phyloP scores from a whole-genome alignment of 1,284 basidiomycete genomes.

The Kalmanozyma brasiliensis region DNA sequence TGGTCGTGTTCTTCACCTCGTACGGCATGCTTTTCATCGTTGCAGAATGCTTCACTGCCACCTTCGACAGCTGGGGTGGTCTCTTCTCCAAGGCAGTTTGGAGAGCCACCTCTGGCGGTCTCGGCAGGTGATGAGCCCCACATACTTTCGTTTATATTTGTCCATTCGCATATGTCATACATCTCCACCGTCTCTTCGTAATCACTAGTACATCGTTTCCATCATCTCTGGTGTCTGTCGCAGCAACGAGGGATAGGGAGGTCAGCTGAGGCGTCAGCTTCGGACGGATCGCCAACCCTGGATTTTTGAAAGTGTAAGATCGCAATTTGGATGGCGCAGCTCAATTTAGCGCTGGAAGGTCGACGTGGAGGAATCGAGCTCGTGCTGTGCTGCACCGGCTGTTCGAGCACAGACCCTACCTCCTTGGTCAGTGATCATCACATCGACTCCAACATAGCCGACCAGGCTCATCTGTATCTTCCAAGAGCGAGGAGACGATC shows the following conservation, averaged over 20 bases:
- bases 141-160: neutral
- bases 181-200: no score
- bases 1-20: conserved; percentile 53
- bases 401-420: conserved; percentile 6
- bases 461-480: no score
- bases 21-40: conserved; percentile 48
- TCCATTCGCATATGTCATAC: neutral
- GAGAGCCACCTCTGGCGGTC: conserved; percentile 51
- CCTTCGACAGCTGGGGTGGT: conserved; percentile 58
- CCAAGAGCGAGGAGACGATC: no score
- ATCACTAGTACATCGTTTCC: no score
- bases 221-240: no score
- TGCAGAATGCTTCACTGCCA: conserved; percentile 55
- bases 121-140: conserved; percentile 36
- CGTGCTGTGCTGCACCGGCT: neutral
- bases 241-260: no score
- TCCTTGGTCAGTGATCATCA: no score
- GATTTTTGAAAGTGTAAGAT: neutral
- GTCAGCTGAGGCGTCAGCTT: no score
- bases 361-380: conserved; percentile 1
- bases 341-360: no score
- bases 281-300: no score
- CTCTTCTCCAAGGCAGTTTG: conserved; percentile 56
- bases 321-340: neutral
- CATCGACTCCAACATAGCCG: neutral